Evolutionary conservation across 2,329 filamentous ascomycete species (phyloP).

Genomic region (Penicillium sp.): DNA sequence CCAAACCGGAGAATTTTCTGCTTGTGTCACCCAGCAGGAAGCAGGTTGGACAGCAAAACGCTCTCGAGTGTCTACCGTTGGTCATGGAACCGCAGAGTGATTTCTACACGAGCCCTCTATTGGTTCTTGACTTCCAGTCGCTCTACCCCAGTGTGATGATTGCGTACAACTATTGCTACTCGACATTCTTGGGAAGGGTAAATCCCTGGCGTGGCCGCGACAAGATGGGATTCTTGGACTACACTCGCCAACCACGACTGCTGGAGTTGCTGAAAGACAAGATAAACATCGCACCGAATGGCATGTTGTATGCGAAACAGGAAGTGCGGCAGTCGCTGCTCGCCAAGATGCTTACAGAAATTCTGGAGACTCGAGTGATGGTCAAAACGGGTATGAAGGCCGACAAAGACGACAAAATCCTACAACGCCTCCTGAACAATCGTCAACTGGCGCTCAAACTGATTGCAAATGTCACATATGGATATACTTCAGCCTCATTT

Average conservation of each 20-base stretch:
- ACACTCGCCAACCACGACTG: conserved; percentile 70
- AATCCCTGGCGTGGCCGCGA: conserved; percentile 83
- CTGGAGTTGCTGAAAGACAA: conserved; percentile 76
- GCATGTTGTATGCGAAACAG: conserved; percentile 89
- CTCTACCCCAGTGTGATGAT: conserved; percentile 98
- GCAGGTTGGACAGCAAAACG: conserved; percentile 91
- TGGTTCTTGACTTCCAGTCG: conserved; percentile 94
- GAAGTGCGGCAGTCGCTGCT: conserved; percentile 84
- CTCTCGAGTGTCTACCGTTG: conserved; percentile 85
- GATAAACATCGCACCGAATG: conserved; percentile 91
- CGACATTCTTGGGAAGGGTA: conserved; percentile 86
- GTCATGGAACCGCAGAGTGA: conserved; percentile 97
- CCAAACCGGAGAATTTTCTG: conserved; percentile 92
- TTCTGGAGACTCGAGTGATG: conserved; percentile 94
- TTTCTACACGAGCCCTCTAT: conserved; percentile 83
- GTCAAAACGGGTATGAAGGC: conserved; percentile 95
- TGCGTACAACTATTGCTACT: conserved; percentile 98
- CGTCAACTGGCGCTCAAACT: conserved; percentile 90
- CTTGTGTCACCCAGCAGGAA: conserved; percentile 85
- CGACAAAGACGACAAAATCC: conserved; percentile 79
- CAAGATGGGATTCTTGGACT: conserved; percentile 93
- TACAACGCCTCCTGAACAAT: conserved; percentile 89
- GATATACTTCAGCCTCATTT: conserved; percentile 94
- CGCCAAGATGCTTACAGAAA: conserved; percentile 94
- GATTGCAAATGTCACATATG: conserved; percentile 98